Evolutionary conservation across 768 basidiomycete species (phyloP).

Genomic region (Xanthoconium purpureum): DNA sequence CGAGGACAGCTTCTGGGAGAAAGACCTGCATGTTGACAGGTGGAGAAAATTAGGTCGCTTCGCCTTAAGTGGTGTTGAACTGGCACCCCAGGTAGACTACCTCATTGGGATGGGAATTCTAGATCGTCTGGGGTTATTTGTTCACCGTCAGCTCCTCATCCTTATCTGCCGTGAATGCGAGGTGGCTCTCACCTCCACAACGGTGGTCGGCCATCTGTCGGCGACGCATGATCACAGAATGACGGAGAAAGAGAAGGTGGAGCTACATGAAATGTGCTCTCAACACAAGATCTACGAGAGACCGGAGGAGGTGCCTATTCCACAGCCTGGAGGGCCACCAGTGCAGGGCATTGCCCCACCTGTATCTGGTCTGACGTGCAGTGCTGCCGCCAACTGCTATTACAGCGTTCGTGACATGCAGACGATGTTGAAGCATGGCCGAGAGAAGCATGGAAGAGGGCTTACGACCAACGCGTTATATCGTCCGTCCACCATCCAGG

Average conservation of each 20-base stretch:
- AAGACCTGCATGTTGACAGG: neutral
- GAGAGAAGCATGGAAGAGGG: neutral
- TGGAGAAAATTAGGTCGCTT: neutral
- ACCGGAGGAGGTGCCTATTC: neutral
- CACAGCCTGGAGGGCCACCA: neutral
- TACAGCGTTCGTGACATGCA: neutral
- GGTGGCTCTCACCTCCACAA: neutral
- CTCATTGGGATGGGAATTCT: neutral
- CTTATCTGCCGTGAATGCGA: neutral
- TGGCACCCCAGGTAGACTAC: neutral
- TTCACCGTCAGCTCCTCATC: neutral
- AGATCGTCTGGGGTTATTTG: neutral
- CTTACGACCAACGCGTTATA: neutral
- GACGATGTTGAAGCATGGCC: conserved; percentile 1
- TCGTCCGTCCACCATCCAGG: neutral
- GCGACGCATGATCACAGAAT: neutral
- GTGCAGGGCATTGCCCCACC: neutral
- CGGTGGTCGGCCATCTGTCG: neutral
- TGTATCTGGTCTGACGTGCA: neutral
- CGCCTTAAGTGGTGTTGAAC: neutral
- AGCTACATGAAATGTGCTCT: neutral
- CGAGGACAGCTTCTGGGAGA: neutral
- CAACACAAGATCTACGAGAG: neutral
- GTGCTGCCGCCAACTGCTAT: neutral
- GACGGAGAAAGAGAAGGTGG: neutral